These are phyloP conservation scores for Penicillium frequentans DNA, from an alignment of 2,329 filamentous ascomycete genomes.

Conservation along the genomic window DNA sequence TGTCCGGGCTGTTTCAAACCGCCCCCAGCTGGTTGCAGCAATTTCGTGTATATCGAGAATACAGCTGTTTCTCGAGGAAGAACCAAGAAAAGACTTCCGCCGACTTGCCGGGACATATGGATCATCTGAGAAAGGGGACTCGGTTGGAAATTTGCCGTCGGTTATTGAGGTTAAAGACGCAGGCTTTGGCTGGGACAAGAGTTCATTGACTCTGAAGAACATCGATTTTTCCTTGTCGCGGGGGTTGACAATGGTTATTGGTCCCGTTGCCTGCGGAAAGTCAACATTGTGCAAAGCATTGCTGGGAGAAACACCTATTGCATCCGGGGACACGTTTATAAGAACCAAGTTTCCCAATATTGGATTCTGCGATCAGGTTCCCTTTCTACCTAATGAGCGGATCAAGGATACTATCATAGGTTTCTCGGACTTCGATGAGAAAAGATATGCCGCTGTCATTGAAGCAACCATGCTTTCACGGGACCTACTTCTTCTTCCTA, in stretches of 20 bases:
- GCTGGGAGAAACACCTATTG: not conserved
- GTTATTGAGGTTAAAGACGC: not conserved
- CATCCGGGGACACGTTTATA: not conserved
- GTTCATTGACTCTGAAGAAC: not conserved
- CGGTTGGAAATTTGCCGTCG: not conserved
- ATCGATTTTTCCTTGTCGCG: not conserved
- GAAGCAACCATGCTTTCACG: not conserved
- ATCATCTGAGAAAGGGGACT: not conserved
- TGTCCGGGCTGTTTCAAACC: not conserved
- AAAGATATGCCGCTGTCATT: not conserved
- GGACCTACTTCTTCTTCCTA: not conserved
- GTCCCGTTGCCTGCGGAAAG: slow-evolving; percentile 5
- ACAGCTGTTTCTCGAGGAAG: not conserved
- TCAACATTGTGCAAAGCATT: slow-evolving; percentile 1
- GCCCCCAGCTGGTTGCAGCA: not conserved
- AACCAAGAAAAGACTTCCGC: not conserved
- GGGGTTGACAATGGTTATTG: not conserved
- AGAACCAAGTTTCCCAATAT: not conserved
- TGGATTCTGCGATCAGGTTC: not conserved
- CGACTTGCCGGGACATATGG: not conserved
- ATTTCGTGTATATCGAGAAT: not conserved
- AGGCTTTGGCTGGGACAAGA: not conserved
- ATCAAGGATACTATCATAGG: not conserved
- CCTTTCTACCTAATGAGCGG: not conserved
- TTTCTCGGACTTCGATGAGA: not conserved